Evolutionary conservation across 805 yeast genomes (phyloP).

Genomic region (Torulaspora delbrueckii): DNA sequence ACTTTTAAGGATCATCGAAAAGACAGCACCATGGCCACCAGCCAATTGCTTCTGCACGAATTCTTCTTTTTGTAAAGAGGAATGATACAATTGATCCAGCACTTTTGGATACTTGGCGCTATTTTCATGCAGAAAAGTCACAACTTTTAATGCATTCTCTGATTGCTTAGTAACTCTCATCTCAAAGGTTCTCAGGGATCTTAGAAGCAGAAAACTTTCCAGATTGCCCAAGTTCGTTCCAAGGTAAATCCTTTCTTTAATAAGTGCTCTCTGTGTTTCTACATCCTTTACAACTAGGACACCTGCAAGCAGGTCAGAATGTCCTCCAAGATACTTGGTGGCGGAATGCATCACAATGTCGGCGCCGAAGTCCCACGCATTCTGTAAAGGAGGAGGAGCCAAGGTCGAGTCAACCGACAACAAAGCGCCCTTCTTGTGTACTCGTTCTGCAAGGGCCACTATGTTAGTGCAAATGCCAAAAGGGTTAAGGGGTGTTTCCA

Average conservation of each 20-base stretch:
- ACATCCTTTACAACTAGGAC: conserved; percentile 58
- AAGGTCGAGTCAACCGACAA: conserved; percentile 85
- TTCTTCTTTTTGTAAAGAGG: too few relatives aligned
- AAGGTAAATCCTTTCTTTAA: conserved; percentile 59
- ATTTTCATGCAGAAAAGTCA: conserved; percentile 49
- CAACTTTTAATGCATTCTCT: conserved; percentile 56
- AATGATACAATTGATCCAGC: too few relatives aligned
- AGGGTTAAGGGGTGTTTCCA: conserved; percentile 89
- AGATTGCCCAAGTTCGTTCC: conserved; percentile 79
- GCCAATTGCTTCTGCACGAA: too few relatives aligned
- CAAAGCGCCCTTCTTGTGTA: conserved; percentile 72
- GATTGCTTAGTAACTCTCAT: conserved; percentile 67
- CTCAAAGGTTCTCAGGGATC: conserved; percentile 79
- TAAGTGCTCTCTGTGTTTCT: conserved; percentile 43
- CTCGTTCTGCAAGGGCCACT: conserved; percentile 55
- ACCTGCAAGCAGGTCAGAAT: conserved; percentile 86
- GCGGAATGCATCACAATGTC: conserved; percentile 92
- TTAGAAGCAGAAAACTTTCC: conserved; percentile 66
- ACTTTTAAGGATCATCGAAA: too few relatives aligned
- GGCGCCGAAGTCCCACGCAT: conserved; percentile 78
- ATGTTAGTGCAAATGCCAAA: conserved; percentile 64
- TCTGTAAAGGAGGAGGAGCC: conserved; percentile 89
- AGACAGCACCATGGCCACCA: too few relatives aligned
- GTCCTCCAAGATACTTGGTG: conserved; percentile 94
- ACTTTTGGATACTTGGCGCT: too few relatives aligned